Conservation (phyloP, 2,329 filamentous ascomycete genomes). For the Aspergillus calidoustus region DNA sequence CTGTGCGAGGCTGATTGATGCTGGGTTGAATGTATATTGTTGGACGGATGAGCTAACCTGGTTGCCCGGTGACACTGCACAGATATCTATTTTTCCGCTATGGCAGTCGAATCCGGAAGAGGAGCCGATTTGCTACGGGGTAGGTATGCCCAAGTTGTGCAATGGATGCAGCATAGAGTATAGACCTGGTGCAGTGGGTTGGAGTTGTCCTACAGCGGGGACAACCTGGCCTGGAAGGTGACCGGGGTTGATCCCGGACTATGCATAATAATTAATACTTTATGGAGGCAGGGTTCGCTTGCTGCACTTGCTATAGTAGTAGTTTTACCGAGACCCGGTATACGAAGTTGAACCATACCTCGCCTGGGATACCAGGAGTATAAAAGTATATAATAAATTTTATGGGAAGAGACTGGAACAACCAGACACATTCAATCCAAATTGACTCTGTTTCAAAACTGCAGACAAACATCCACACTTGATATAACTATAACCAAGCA, state of each 20-base stretch:
- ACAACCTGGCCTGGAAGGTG: conserved; percentile 6
- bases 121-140: conserved; percentile 44
- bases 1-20: conserved; percentile 3
- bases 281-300: neutral
- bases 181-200: conserved; percentile 1
- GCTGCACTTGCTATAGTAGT: neutral
- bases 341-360: neutral
- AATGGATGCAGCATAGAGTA: conserved; percentile 1
- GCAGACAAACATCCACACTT: neutral
- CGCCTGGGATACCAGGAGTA: neutral
- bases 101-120: conserved; percentile 46
- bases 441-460: neutral
- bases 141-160: conserved; percentile 21
- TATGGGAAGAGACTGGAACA: neutral
- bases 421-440: neutral
- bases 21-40: conserved; percentile 12
- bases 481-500: neutral
- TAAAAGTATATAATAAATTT: neutral
- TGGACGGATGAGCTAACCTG: conserved; percentile 12
- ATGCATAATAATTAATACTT: neutral
- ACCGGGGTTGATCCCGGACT: conserved; percentile 5
- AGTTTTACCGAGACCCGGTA: neutral
- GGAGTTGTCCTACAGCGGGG: conserved; percentile 5
- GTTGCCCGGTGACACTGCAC: conserved; percentile 6
- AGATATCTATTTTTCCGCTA: conserved; percentile 52